Base-by-base conservation (phyloP, 495 filamentous ascomycete species). In the Hypoxylon cercidicola region DNA sequence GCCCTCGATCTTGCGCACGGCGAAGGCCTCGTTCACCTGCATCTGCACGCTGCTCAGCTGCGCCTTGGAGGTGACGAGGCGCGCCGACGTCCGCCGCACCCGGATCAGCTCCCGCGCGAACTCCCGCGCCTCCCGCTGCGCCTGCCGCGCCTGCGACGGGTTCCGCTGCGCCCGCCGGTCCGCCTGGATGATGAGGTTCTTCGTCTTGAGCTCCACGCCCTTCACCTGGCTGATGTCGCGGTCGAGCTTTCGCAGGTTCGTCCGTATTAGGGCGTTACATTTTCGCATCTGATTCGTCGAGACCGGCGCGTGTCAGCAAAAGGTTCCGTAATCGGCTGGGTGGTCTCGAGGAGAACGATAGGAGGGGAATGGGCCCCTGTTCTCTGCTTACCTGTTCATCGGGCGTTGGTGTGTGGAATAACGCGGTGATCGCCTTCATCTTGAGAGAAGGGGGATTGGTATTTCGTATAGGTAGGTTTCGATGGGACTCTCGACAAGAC, bases 21-120 rank as follows among this genome's bases (percentile, higher is more conserved):
- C 91, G 72, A 98, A 99, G 1, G 96, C 94, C 78, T 98, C 94
- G 70, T 91, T 92, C 63, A 99, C 96, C 77, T 98, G 96, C 96
- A 97, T 97, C 68, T 93, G 88, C 55, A 99, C 96, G 73, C 89
- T 93, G 77, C 90, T 88, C 15, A 99, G 85, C 78, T 97, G 95
- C 5, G 95, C 96, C 71, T 93, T 93, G 61, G 86, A 89, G 1
- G 96, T 98, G 32, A 85, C 79, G 16, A 99, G 81, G 16, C 95
- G 88, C 19, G 81, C 75, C 9, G 81, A 82, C 55, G 93, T 88
- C 66, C 89, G 90, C 47, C 95, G 90, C 62, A 90, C 86, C 30
- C 91, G 87, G 54, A 99, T 84, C 44, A 99, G 85, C 75, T 96
- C 94, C 62, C 89, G 83, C 16, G 96, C 95, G 73, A 96, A 96